A percentile compares a stretch with the other conserved stretches of the same genome.
These are phyloP conservation scores for Xylaria grammica DNA, from an alignment of 495 filamentous ascomycete species.

Conservation along the genomic window DNA sequence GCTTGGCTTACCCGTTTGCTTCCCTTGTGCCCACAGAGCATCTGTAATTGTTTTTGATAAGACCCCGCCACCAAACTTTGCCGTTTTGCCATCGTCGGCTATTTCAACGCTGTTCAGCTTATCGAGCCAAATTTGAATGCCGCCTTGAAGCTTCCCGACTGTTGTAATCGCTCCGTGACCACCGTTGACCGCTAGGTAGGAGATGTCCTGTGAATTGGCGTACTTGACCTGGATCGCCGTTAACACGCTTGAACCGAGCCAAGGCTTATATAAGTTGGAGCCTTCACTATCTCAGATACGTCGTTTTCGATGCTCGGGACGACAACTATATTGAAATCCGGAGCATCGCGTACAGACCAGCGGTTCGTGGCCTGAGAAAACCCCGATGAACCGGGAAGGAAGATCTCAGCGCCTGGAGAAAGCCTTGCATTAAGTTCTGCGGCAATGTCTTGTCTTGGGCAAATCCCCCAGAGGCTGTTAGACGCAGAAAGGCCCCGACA, in stretches of 20 bases:
- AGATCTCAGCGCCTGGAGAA: constrained; percentile 44
- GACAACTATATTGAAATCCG: constrained; percentile 47
- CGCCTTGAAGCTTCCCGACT: constrained; percentile 46
- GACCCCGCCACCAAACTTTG: constrained; percentile 55
- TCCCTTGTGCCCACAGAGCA: constrained; percentile 36
- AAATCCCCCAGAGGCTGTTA: constrained; percentile 24
- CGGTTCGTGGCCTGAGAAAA: constrained; percentile 45
- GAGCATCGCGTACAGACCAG: constrained; percentile 42
- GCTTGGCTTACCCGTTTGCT: constrained; percentile 34
- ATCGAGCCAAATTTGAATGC: constrained; percentile 51
- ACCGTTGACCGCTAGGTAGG: constrained; percentile 51
- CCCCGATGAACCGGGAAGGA: constrained; percentile 41
- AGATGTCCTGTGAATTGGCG: constrained; percentile 47
- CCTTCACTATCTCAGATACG: constrained; percentile 41
- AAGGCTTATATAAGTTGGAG: not conserved
- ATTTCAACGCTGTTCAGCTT: constrained; percentile 48
- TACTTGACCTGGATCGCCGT: constrained; percentile 37
- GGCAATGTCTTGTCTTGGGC: not conserved
- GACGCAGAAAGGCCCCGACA: not conserved
- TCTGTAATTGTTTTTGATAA: constrained; percentile 36
- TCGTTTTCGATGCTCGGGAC: constrained; percentile 50
- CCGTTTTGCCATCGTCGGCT: constrained; percentile 47
- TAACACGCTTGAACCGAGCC: not conserved
- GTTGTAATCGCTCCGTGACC: constrained; percentile 48
- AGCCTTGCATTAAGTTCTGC: constrained; percentile 20